Percentiles rank a stretch among this genome's conserved stretches.
phyloP scores from a whole-genome alignment of 2,329 filamentous ascomycete species.

The Aspergillus fumigatus region DNA sequence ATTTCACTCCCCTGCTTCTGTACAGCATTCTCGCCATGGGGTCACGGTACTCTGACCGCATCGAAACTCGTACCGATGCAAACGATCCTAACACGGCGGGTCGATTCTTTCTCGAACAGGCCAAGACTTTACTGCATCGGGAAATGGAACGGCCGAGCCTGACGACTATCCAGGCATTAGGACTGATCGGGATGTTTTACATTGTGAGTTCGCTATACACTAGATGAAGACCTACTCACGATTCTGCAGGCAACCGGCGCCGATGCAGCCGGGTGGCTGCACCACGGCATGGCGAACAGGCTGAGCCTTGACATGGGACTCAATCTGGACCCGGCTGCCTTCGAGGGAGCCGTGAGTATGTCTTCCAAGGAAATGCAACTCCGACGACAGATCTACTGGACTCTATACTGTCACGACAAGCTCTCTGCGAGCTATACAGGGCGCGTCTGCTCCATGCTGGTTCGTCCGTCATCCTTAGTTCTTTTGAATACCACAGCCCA shows the following conservation, averaged over 20 bases:
- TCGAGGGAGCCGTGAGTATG: conserved; percentile 23
- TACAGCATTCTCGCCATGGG: conserved; percentile 29
- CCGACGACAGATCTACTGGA: conserved; percentile 35
- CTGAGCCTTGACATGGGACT: conserved; percentile 37
- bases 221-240: not conserved
- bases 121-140: conserved; percentile 16
- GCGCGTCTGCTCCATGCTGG: conserved; percentile 33
- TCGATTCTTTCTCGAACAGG: conserved; percentile 26
- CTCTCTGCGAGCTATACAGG: conserved; percentile 33
- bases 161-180: conserved; percentile 35
- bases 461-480: conserved; percentile 10
- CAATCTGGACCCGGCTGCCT: conserved; percentile 29
- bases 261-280: conserved; percentile 35
- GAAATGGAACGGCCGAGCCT: conserved; percentile 28
- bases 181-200: conserved; percentile 25
- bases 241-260: conserved; percentile 27
- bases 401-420: conserved; percentile 35
- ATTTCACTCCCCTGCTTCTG: conserved; percentile 24
- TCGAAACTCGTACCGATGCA: conserved; percentile 27
- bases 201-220: conserved; percentile 17
- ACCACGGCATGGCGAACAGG: conserved; percentile 36
- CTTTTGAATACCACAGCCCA: no score
- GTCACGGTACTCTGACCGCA: conserved; percentile 30
- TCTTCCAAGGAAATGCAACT: conserved; percentile 26
- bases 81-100: conserved; percentile 34